Evolutionary conservation across 768 basidiomycete species (phyloP), one percentile per base, ranked within the genome.

Genomic region (Leccinum arenicola): DNA sequence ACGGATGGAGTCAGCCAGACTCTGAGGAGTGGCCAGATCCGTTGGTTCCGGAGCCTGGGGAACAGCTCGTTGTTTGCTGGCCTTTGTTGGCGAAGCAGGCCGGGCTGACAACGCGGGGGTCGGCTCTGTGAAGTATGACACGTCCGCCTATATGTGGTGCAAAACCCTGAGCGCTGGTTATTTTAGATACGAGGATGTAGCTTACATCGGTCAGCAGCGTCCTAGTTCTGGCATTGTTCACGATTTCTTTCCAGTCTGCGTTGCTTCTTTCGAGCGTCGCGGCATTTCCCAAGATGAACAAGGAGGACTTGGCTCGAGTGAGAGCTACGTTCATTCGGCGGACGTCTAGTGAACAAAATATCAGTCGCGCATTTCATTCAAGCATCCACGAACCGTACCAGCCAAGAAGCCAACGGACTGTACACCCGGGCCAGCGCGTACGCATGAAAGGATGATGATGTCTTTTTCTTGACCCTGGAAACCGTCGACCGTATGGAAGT

Each of bases 381-480:
- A 31, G 52, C 47, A 29, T 59, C 40, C 7, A 62, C 17, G 29
- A 27, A 43, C 45, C 69, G 47, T 64, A 88, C 91, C 94, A 64
- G 86, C 82, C 66, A 98, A 81, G 78, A 98, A 98, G 59, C 97
- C 97, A 56, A 98, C 84, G 0, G 78, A 84, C 58, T 83, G 81
- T 19, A 93, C 72, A n/a, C 89, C 88, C 17, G 91, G 87, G 6
- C 97, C 95, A 10, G 94, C 91, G 62, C 97, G 86, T 19, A 98
- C 97, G 70, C 95, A 97, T 3, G 97, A 98, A 19, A 99, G 80
- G 64, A 99, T 98, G 74, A 99, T 96, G 55, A 99, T 84, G 65
- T 96, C 93, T 72, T 99, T 99, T 73, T 99, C 97, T 76, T 99
- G 97, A 51, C 97, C 97, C 55, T 99, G 97, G 69, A 98, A 98